Conservation (phyloP, 1,139 yeast species). For the Zhuliangozyma parablackwelliae region DNA sequence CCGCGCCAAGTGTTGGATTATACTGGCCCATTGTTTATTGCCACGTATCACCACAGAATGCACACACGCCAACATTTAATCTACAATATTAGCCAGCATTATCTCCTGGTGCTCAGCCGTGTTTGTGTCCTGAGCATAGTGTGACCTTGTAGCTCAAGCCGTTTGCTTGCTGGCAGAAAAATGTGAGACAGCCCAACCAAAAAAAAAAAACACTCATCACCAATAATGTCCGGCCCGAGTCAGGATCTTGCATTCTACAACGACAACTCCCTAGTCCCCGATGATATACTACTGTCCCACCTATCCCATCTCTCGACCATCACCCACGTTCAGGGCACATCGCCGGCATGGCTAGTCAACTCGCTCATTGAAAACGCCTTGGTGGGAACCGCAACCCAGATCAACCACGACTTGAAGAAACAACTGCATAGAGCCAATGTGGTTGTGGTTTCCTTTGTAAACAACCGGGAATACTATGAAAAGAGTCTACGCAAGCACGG, state of each 20-base stretch:
- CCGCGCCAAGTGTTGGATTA: no score
- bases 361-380: conserved; percentile 44
- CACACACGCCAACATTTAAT: no score
- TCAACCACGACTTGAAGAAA: conserved; percentile 30
- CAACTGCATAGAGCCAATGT: conserved; percentile 25
- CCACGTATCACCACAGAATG: no score
- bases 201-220: no score
- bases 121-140: no score
- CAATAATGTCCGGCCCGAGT: conserved; percentile 33
- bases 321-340: conserved; percentile 57
- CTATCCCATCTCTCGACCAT: conserved; percentile 37
- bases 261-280: conserved; percentile 47
- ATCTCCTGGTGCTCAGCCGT: no score
- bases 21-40: no score
- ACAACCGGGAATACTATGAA: conserved; percentile 31
- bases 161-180: no score
- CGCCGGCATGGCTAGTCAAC: conserved; percentile 62
- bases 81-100: no score
- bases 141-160: no score
- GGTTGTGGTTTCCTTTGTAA: conserved; percentile 39
- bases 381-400: conserved; percentile 35
- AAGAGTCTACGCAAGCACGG: conserved; percentile 44
- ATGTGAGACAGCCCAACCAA: no score
- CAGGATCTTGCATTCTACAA: conserved; percentile 58
- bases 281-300: conserved; percentile 16